Evolutionary conservation across 2,329 filamentous ascomycete species (phyloP).

Genomic region (Rhynchosporium graminicola): DNA sequence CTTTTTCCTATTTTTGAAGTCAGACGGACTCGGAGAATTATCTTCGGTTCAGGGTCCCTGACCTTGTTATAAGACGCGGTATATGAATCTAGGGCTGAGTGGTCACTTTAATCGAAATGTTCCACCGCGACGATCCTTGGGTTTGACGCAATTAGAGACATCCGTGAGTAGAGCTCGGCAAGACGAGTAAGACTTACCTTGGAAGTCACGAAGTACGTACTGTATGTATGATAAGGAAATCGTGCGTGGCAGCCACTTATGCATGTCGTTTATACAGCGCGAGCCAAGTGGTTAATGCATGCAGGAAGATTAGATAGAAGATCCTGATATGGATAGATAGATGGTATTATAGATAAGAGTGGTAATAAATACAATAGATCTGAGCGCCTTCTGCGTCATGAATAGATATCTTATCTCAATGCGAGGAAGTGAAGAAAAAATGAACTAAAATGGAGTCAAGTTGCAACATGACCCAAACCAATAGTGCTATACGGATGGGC

Average conservation of each 20-base stretch:
- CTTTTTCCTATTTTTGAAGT: too few species aligned
- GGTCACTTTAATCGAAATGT: background rate
- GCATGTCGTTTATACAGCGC: background rate
- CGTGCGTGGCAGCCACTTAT: background rate
- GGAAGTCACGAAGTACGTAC: background rate
- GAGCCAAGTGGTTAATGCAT: background rate
- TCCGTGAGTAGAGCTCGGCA: background rate
- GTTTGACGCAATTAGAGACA: constrained; percentile 12
- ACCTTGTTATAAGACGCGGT: background rate
- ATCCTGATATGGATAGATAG: background rate
- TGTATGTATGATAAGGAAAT: background rate
- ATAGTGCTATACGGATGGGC: background rate
- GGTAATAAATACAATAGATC: background rate
- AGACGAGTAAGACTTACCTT: background rate
- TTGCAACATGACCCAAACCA: too few species aligned
- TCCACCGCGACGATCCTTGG: background rate
- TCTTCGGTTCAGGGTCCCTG: background rate
- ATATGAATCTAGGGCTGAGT: constrained; percentile 3
- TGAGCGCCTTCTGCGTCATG: constrained; percentile 14
- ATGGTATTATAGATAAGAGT: constrained; percentile 6
- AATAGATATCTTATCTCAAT: constrained; percentile 9
- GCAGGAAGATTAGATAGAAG: background rate
- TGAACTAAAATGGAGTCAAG: background rate
- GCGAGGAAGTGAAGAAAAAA: background rate
- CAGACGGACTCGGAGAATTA: background rate